A percentile compares a stretch with the other conserved stretches of the same genome.
Conservation (phyloP, 371 early-diverging fungal species). For the Choanephora cucurbitarum region DNA sequence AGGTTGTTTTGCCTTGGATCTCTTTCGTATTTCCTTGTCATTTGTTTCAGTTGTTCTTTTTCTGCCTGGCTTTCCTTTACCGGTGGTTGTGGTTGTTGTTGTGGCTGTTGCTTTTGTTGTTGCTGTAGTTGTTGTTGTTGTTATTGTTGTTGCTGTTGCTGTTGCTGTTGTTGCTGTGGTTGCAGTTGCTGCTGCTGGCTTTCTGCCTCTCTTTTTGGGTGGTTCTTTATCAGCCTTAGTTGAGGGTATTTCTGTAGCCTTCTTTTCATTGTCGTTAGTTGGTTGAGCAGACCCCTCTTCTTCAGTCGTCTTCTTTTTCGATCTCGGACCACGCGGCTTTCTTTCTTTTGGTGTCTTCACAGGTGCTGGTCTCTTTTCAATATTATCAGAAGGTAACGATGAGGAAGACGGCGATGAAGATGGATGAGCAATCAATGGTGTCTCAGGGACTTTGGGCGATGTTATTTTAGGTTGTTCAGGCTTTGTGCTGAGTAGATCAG, state of each 20-base stretch:
- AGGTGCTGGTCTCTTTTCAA: neutral
- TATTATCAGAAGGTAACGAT: neutral
- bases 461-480: neutral
- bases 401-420: neutral
- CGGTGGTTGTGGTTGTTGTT: too few species aligned
- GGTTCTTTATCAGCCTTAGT: neutral
- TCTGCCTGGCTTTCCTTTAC: neutral
- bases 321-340: neutral
- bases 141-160: neutral
- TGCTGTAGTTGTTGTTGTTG: too few species aligned
- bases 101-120: neutral
- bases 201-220: neutral
- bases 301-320: neutral
- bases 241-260: neutral
- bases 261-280: neutral
- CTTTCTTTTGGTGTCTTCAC: neutral
- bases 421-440: neutral
- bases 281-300: neutral
- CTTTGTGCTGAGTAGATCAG: neutral
- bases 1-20: neutral
- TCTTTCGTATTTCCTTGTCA: neutral
- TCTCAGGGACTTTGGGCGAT: neutral
- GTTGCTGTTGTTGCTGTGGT: too few species aligned
- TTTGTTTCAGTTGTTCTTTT: neutral
- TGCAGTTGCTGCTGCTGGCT: neutral